Conservation (phyloP, 352 stramenopile genomes). For the Phytophthora colocasiae region DNA sequence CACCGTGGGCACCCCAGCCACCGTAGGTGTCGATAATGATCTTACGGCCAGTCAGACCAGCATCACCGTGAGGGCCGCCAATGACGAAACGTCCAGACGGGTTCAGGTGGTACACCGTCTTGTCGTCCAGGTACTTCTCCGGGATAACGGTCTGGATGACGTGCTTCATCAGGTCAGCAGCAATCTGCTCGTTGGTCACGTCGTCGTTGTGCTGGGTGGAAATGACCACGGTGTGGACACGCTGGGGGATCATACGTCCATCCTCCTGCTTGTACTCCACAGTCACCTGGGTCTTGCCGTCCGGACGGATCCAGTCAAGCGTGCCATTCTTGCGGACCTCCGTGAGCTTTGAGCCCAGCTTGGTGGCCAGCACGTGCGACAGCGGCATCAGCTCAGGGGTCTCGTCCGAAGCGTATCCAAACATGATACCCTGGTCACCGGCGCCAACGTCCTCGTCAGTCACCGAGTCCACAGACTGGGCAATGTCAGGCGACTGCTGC, state of each 20-base stretch:
- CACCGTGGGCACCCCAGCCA: constrained; percentile 98
- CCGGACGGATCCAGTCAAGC: constrained; percentile 98
- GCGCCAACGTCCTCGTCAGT: constrained; percentile 98
- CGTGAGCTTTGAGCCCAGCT: constrained; percentile 96
- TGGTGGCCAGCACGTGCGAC: constrained; percentile 97
- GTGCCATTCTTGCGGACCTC: constrained; percentile 99
- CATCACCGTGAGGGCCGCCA: constrained; percentile 98
- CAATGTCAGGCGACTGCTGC: constrained; percentile 99
- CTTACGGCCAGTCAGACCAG: constrained; percentile 98
- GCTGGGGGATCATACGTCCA: constrained; percentile 94
- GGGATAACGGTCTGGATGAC: constrained; percentile 99
- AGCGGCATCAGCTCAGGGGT: constrained; percentile 98
- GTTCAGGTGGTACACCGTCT: constrained; percentile 99
- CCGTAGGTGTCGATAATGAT: constrained; percentile 99
- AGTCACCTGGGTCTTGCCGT: constrained; percentile 99
- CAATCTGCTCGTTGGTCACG: constrained; percentile 99
- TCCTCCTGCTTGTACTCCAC: constrained; percentile 98
- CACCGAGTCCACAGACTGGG: constrained; percentile 96
- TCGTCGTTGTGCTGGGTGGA: constrained; percentile 99
- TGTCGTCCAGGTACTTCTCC: constrained; percentile 99
- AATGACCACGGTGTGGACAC: constrained; percentile 99
- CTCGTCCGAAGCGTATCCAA: constrained; percentile 98
- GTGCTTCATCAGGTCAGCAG: constrained; percentile 98
- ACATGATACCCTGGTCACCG: constrained; percentile 96
- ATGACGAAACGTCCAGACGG: constrained; percentile 99